Evolutionary conservation across 768 basidiomycete species (phyloP).

Genomic region (Lentinula lateritia): DNA sequence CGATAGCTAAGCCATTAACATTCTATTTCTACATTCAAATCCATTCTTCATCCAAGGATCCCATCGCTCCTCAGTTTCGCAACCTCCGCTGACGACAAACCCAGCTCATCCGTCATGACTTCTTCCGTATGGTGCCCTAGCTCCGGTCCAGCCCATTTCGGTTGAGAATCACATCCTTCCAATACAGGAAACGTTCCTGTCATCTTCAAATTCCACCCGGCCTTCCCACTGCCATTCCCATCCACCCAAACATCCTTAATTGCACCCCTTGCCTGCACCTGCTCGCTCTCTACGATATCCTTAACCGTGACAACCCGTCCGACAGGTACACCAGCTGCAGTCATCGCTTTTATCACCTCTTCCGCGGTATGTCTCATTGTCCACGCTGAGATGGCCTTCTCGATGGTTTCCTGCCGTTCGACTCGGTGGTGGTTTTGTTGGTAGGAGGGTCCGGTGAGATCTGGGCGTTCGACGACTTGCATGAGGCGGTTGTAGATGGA

Average conservation of each 20-base stretch:
- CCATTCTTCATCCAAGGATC: constrained; percentile 32
- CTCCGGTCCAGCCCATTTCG: constrained; percentile 66
- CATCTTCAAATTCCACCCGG: constrained; percentile 65
- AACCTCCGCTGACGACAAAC: constrained; percentile 30
- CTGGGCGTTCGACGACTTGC: constrained; percentile 50
- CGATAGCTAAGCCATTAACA: too few relatives aligned
- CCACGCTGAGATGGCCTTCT: constrained; percentile 58
- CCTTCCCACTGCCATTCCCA: constrained; percentile 12
- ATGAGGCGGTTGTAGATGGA: constrained; percentile 65
- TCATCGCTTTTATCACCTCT: constrained; percentile 47
- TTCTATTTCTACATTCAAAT: not conserved
- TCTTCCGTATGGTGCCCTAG: constrained; percentile 56
- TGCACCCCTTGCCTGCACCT: constrained; percentile 47
- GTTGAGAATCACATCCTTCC: constrained; percentile 51
- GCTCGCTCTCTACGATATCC: constrained; percentile 57
- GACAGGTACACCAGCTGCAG: constrained; percentile 52
- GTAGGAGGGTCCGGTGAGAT: constrained; percentile 52
- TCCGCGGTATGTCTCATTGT: constrained; percentile 43
- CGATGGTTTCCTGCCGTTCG: constrained; percentile 57
- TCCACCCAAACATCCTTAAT: constrained; percentile 55
- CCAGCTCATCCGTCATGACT: constrained; percentile 39
- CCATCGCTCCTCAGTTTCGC: constrained; percentile 31
- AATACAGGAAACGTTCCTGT: constrained; percentile 57
- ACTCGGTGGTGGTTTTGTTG: constrained; percentile 59
- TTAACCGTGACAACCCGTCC: constrained; percentile 59